Percentiles rank a stretch among this genome's conserved stretches.
Conservation (phyloP, 768 basidiomycete species). For the Boletus patriciae region DNA sequence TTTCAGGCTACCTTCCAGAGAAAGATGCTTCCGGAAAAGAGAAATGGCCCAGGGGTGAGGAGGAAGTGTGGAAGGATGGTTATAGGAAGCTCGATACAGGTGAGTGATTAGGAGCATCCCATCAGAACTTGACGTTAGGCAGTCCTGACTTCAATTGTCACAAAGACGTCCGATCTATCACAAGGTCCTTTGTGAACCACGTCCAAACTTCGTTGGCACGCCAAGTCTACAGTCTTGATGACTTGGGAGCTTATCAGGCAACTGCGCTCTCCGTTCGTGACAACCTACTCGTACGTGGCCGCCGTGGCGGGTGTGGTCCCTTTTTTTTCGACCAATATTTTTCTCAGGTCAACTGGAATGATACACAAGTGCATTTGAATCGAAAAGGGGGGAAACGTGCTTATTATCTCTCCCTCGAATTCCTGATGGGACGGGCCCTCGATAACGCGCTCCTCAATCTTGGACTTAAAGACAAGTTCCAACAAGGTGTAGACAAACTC, state of each 20-base stretch:
- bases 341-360: conserved; percentile 77
- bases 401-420: conserved; percentile 96
- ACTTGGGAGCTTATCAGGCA: conserved; percentile 89
- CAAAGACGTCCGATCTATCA: conserved; percentile 60
- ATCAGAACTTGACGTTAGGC: conserved; percentile 4
- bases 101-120: conserved; percentile 22
- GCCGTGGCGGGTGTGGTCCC: neutral
- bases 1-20: conserved; percentile 74
- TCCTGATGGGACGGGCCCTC: conserved; percentile 80
- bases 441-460: conserved; percentile 88
- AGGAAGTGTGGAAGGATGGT: conserved; percentile 67
- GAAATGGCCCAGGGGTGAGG: conserved; percentile 83
- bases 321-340: neutral
- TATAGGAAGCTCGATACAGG: conserved; percentile 59
- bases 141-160: neutral
- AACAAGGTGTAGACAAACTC: conserved; percentile 64
- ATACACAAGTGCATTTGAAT: conserved; percentile 72
- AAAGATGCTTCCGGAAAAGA: conserved; percentile 75
- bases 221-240: conserved; percentile 85
- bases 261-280: conserved; percentile 86
- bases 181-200: conserved; percentile 76
- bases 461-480: conserved; percentile 75
- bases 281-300: conserved; percentile 66
- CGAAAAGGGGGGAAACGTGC: conserved; percentile 86
- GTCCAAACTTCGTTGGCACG: conserved; percentile 89